These are phyloP conservation scores for Diaporthe amygdali DNA, from an alignment of 2,329 filamentous ascomycete species.

Conservation along the genomic window DNA sequence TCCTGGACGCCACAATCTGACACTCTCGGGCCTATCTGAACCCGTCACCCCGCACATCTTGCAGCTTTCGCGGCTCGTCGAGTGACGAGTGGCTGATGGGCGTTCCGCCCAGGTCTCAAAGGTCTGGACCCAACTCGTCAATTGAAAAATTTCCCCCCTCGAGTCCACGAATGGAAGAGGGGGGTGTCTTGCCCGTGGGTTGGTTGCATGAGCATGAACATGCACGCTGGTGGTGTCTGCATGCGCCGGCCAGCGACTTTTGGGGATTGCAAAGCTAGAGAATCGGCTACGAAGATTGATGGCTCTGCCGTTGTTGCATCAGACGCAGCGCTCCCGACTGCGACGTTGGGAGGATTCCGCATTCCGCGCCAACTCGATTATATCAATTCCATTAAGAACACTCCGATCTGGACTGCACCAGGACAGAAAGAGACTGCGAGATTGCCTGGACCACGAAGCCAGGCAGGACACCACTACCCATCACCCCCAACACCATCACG, in stretches of 20 bases:
- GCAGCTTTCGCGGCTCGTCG: constrained; percentile 1
- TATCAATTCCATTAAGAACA: not conserved
- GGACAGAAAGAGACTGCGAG: constrained; percentile 7
- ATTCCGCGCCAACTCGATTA: constrained; percentile 1
- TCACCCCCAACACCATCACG: too few relatives aligned
- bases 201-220: constrained; percentile 11
- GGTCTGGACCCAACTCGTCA: constrained; percentile 15
- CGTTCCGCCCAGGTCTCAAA: not conserved
- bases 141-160: not conserved
- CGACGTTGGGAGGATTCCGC: not conserved
- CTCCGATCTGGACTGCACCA: not conserved
- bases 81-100: constrained; percentile 19
- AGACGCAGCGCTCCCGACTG: constrained; percentile 17
- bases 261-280: not conserved
- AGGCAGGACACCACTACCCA: not conserved
- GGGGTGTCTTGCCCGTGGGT: not conserved
- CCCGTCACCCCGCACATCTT: constrained; percentile 1
- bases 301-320: constrained; percentile 6
- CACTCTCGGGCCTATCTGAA: not conserved
- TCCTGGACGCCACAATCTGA: constrained; percentile 15
- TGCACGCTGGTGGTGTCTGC: constrained; percentile 4
- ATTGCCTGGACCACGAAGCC: not conserved
- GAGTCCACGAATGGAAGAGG: constrained; percentile 6
- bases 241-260: constrained; percentile 17
- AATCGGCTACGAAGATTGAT: not conserved